These are phyloP conservation scores for Dispira parvispora DNA, from an alignment of 192 early-diverging fungal genomes.

Conservation along the genomic window DNA sequence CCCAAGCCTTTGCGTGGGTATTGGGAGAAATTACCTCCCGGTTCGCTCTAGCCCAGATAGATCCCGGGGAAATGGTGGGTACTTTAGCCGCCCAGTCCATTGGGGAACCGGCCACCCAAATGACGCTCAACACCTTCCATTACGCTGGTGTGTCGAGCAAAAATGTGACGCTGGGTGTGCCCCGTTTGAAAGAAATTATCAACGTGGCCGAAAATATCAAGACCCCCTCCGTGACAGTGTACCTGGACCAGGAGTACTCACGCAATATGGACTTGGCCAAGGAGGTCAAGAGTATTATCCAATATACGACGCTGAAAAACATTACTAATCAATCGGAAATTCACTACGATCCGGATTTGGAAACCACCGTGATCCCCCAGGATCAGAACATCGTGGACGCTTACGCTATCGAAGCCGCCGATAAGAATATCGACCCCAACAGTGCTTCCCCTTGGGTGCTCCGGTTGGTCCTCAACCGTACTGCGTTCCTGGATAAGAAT, in stretches of 20 bases:
- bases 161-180: slow-evolving; percentile 95
- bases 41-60: slow-evolving; percentile 79
- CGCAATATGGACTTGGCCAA: slow-evolving; percentile 49
- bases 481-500: slow-evolving; percentile 78
- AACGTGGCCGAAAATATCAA: slow-evolving; percentile 95
- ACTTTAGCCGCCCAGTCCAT: slow-evolving; percentile 96
- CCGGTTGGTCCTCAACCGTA: slow-evolving; percentile 57
- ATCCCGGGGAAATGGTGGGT: slow-evolving; percentile 96
- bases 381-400: slow-evolving; percentile 80
- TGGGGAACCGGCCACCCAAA: slow-evolving; percentile 98
- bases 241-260: slow-evolving; percentile 42
- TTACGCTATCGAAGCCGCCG: slow-evolving; percentile 58
- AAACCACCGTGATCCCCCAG: slow-evolving; percentile 61
- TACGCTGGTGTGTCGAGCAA: slow-evolving; percentile 94
- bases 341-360: slow-evolving; percentile 87
- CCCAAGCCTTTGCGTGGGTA: slow-evolving; percentile 85
- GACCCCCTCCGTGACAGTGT: slow-evolving; percentile 75
- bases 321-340: slow-evolving; percentile 81
- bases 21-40: slow-evolving; percentile 84
- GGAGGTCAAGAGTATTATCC: slow-evolving; percentile 68
- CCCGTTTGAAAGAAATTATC: slow-evolving; percentile 97
- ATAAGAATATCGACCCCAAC: slow-evolving; percentile 39
- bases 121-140: slow-evolving; percentile 99
- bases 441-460: slow-evolving; percentile 59
- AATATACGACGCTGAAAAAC: slow-evolving; percentile 55